phyloP scores from a whole-genome alignment of 2,329 filamentous ascomycete species.

The Curvularia hawaiiensis region DNA sequence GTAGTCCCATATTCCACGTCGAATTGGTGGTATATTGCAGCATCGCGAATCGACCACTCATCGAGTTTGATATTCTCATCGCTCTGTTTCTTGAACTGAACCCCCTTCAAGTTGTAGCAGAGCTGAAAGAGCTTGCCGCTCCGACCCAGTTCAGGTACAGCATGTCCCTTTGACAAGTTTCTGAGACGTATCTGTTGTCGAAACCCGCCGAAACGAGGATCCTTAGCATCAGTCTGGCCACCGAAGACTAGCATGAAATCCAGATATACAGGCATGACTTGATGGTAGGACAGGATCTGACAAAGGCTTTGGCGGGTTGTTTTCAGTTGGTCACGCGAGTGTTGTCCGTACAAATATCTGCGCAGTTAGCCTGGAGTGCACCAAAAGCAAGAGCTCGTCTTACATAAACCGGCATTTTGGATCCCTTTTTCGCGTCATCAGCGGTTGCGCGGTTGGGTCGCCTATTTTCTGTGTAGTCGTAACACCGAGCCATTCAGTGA shows the following conservation, averaged over 20 bases:
- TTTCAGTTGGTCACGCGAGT: slow-evolving; percentile 24
- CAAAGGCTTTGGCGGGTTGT: slow-evolving; percentile 22
- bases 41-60: slow-evolving; percentile 48
- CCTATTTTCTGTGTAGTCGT: neutral
- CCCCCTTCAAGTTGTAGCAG: slow-evolving; percentile 45
- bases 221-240: slow-evolving; percentile 31
- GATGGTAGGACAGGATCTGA: slow-evolving; percentile 38
- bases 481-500: slow-evolving; percentile 18
- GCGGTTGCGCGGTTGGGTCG: slow-evolving; percentile 2
- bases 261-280: slow-evolving; percentile 50
- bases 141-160: slow-evolving; percentile 33
- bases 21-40: slow-evolving; percentile 50
- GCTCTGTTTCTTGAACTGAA: slow-evolving; percentile 17
- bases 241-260: slow-evolving; percentile 51
- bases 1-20: slow-evolving; percentile 44
- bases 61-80: slow-evolving; percentile 16
- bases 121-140: slow-evolving; percentile 47
- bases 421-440: slow-evolving; percentile 17
- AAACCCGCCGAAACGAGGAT: slow-evolving; percentile 48
- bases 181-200: slow-evolving; percentile 38
- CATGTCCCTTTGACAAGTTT: slow-evolving; percentile 10
- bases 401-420: slow-evolving; percentile 36
- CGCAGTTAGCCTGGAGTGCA: neutral
- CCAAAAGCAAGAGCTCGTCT: neutral
- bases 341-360: slow-evolving; percentile 27